These are phyloP conservation scores for Penicillium occitanis DNA, from an alignment of 2,329 filamentous ascomycete genomes.

Conservation along the genomic window DNA sequence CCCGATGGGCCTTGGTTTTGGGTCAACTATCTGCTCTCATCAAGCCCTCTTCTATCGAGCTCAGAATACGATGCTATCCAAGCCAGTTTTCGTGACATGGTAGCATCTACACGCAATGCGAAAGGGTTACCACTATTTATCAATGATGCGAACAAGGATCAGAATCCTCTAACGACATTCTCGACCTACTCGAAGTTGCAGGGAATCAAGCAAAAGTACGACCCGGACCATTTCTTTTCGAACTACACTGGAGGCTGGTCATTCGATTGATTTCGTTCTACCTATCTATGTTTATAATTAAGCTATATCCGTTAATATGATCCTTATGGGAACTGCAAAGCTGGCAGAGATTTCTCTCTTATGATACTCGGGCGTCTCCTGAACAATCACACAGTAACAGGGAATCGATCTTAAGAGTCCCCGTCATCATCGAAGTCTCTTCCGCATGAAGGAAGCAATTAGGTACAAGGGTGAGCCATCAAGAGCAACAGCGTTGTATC, in stretches of 20 bases:
- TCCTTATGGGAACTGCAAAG: background rate
- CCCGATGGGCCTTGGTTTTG: slow-evolving; percentile 32
- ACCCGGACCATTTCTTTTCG: slow-evolving; percentile 37
- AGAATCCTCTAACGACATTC: slow-evolving; percentile 31
- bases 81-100: slow-evolving; percentile 34
- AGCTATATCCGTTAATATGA: background rate
- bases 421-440: slow-evolving; percentile 18
- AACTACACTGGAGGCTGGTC: slow-evolving; percentile 33
- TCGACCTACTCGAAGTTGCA: slow-evolving; percentile 36
- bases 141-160: slow-evolving; percentile 38
- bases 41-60: slow-evolving; percentile 27
- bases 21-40: slow-evolving; percentile 32
- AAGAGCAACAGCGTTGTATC: slow-evolving; percentile 22
- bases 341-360: background rate
- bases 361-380: background rate
- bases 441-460: slow-evolving; percentile 30
- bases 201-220: slow-evolving; percentile 42
- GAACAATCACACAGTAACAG: background rate
- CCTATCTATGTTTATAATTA: background rate
- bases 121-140: slow-evolving; percentile 33
- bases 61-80: slow-evolving; percentile 30
- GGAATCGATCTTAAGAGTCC: background rate
- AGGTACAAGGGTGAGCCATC: slow-evolving; percentile 21
- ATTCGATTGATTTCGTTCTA: slow-evolving; percentile 24
- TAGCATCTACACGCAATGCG: slow-evolving; percentile 24